Base-by-base conservation (phyloP, 306 rosid genomes). In the Rubus parviflorus region DNA sequence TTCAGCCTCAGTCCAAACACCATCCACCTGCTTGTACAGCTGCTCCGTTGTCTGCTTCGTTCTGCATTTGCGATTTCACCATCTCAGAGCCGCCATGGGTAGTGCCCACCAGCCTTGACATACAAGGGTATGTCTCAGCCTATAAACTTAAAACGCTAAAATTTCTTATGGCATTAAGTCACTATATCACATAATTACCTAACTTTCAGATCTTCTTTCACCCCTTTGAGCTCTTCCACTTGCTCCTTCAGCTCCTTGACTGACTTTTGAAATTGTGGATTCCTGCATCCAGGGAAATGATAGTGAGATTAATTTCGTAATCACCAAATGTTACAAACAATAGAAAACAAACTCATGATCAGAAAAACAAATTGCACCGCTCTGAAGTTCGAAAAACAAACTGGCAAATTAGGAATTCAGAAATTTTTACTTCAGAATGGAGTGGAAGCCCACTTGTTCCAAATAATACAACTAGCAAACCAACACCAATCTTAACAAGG, bases 91-190 rank as follows among this genome's bases (percentile, higher is more conserved):
- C 81, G 73, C 89, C 97, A 82, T 79, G 86, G 83, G 83, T 87
- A 86, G 91, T 80, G 82, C 85, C 85, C 81, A 68, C 89, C 87
- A 90, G 97, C 94, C 92, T 94, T 90, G 97, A 94, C 98, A 94
- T 92, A 95, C 93, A 90, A 87, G 62, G 70, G 98, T 92, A 95
- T 88, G 96, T 88, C 98, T 88, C 92, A 89, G 91, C 96, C 92
- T 84, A 84, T 73, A 77, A 74, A 86, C 56, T 69, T 84, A 77
- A 73, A 63, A 72, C 15, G 53, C 46, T 41, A 70, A 78, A 79
- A 57, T 12, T 53, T 67, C 10, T 23, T 11, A 63, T 19, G 4
- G 60, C 73, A 85, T 64, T 80, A 51, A 58, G 7, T 22, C 30
- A 57, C 30, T 58, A 78, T 64, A 68, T 65, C 41, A 56, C 70